Evolutionary conservation across 441 rosid genomes (phyloP).

Genomic region (Aleurites moluccanus): DNA sequence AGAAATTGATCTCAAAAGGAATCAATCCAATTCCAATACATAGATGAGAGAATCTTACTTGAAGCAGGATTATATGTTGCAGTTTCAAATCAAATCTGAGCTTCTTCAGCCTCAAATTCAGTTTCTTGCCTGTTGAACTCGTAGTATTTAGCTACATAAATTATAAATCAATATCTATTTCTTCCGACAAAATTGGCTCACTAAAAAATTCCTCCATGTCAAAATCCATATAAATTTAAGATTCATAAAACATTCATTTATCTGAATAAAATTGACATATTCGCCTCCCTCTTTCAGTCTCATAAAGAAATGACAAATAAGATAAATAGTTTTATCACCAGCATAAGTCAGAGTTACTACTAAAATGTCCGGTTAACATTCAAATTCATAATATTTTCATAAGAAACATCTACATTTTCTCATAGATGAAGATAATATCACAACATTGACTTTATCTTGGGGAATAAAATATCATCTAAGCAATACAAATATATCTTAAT

Average conservation of each 20-base stretch:
- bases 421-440: neutral
- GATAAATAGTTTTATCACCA: neutral
- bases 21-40: neutral
- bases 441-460: neutral
- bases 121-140: conserved; percentile 67
- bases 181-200: conserved; percentile 46
- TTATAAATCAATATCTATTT: conserved; percentile 75
- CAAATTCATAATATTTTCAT: neutral
- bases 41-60: conserved; percentile 46
- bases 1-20: neutral
- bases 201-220: conserved; percentile 40
- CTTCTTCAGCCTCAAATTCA: conserved; percentile 46
- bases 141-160: conserved; percentile 66
- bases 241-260: neutral
- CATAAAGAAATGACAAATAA: neutral
- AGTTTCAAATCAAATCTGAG: conserved; percentile 74
- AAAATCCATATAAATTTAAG: conserved; percentile 31
- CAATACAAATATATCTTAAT: neutral
- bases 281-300: neutral
- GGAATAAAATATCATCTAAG: neutral
- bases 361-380: neutral
- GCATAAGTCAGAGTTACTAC: neutral
- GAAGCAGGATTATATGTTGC: conserved; percentile 68
- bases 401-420: neutral
- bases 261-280: neutral